A percentile compares a stretch with the other conserved stretches of the same genome.
Evolutionary conservation across 148 eudicot species (phyloP).

Genomic region (Camellia japonica): DNA sequence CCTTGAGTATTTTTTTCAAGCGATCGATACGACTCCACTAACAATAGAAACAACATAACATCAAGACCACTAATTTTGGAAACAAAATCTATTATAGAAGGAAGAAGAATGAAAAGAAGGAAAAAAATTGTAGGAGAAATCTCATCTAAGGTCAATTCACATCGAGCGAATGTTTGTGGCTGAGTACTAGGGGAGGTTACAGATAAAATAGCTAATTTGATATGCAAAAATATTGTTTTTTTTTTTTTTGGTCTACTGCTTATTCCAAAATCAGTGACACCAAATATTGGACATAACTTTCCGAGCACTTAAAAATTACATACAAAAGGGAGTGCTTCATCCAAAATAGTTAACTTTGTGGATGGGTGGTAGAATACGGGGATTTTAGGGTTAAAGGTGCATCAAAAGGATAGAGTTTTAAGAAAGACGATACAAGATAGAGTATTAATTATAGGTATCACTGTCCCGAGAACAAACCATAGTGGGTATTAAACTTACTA

Average conservation of each 20-base stretch:
- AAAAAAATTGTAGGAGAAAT: neutral
- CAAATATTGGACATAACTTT: no score
- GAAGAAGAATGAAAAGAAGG: neutral
- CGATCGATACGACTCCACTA: constrained; percentile 92
- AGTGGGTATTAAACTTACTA: constrained; percentile 48
- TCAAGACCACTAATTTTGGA: neutral
- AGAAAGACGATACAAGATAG: no score
- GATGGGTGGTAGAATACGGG: no score
- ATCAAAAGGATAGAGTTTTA: no score
- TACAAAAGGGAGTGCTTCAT: no score
- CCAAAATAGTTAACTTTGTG: no score
- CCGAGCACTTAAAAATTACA: no score
- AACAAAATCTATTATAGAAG: constrained; percentile 10
- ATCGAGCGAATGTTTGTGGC: neutral
- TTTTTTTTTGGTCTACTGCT: neutral
- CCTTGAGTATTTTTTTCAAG: constrained; percentile 82
- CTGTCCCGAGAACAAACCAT: neutral
- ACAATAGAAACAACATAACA: constrained; percentile 21
- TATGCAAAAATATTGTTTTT: neutral
- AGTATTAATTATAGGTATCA: no score
- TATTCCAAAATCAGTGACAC: no score
- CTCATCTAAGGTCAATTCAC: neutral
- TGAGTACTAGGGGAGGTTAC: neutral
- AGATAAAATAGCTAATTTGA: neutral
- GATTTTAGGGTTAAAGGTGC: no score